Percentiles rank a stretch among this genome's conserved stretches.
Conservation (phyloP, 257 asterid genomes). For the Primulina eburnea region DNA sequence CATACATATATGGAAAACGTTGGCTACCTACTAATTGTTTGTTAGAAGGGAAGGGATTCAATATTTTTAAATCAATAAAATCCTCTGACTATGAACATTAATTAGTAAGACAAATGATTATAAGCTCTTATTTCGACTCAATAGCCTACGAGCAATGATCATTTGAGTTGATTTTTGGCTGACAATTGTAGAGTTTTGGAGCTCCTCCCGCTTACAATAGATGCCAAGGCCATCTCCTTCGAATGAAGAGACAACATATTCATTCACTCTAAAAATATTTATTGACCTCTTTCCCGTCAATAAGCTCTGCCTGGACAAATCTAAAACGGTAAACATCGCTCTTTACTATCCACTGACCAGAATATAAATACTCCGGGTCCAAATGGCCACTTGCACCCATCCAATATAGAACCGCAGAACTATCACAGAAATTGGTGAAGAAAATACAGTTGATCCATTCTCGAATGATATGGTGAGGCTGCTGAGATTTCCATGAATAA, state of each 20-base stretch:
- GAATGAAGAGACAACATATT: background rate
- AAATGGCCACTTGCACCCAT: background rate
- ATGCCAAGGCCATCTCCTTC: constrained; percentile 18
- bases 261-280: constrained; percentile 11
- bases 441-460: constrained; percentile 14
- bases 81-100: too few relatives aligned
- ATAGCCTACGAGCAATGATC: background rate
- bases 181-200: background rate
- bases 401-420: background rate
- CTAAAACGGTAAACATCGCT: constrained; percentile 34
- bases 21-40: too few relatives aligned
- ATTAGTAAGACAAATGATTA: background rate
- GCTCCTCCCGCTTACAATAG: background rate
- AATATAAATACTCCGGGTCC: constrained; percentile 19
- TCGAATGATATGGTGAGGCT: constrained; percentile 27
- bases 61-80: too few relatives aligned
- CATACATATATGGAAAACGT: too few relatives aligned
- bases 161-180: background rate
- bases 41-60: too few relatives aligned
- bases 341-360: constrained; percentile 16
- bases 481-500: too few relatives aligned
- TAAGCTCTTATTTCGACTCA: constrained; percentile 14
- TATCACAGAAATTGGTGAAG: background rate
- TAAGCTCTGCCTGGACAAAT: constrained; percentile 24
- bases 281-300: constrained; percentile 24